phyloP scores from a whole-genome alignment of 768 basidiomycete species.

The Tulasnella sp. region DNA sequence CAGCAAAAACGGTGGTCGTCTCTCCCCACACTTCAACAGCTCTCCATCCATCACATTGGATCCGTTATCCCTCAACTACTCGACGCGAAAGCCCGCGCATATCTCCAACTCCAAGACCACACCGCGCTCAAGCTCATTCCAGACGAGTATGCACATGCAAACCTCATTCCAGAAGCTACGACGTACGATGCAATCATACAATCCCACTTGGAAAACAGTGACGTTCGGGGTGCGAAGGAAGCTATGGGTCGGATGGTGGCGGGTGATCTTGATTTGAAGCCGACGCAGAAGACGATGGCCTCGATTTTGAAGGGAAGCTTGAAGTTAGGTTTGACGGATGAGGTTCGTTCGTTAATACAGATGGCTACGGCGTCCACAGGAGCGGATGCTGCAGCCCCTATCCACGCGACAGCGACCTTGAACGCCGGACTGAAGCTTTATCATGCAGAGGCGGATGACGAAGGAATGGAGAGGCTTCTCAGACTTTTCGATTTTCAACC shows the following conservation, averaged over 20 bases:
- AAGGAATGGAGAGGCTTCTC: not conserved
- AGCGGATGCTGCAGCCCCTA: not conserved
- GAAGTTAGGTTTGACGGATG: slow-evolving; percentile 8
- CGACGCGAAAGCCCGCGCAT: not conserved
- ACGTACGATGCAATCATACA: not conserved
- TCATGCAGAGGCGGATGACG: not conserved
- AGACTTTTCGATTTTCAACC: not conserved
- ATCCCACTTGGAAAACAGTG: slow-evolving; percentile 1
- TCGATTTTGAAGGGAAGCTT: not conserved
- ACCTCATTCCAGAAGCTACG: not conserved
- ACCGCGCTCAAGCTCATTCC: not conserved
- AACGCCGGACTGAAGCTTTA: not conserved
- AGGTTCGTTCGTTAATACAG: not conserved
- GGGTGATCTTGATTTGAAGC: not conserved
- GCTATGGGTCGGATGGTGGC: not conserved
- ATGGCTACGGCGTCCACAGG: not conserved
- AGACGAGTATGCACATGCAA: not conserved
- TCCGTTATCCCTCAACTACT: not conserved
- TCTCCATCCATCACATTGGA: not conserved
- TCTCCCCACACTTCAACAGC: not conserved
- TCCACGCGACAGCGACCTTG: slow-evolving; percentile 11
- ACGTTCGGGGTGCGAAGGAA: not conserved
- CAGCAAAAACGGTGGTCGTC: not conserved
- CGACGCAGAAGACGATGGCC: not conserved
- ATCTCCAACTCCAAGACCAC: not conserved